Base-by-base conservation (phyloP, 73 alveolate species). In the Paramecium tetraurelia region DNA sequence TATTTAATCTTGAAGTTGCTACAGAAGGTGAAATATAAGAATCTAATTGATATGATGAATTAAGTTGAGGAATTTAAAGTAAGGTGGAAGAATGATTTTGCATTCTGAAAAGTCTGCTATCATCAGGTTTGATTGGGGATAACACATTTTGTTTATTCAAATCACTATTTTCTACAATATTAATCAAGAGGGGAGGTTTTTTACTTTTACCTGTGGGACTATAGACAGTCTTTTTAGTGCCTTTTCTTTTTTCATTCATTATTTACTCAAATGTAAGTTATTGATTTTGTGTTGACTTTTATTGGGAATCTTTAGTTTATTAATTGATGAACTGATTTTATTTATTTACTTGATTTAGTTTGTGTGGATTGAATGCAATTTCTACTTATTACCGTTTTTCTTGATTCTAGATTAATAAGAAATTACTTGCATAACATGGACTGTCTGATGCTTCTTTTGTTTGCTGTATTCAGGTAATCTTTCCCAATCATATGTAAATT, bases 401-500 rank as follows among this genome's bases (percentile, higher is more conserved):
- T 63, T 63, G 24, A 63, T 27, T 63, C 84, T 63, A 63, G 84
- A 63, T 63, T 33, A 63, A 63, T 63, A 31, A 27, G 21, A 40
- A 72, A 35, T 33, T 36, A 40, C 59, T 33, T 72, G 72, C 90
- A 44, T 80, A 9, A 80, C 53, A 80, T 80, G 90, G 7, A 80
- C 18, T 44, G 90, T 80, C 76, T 40, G 21, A 80, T 80, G 70
- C 16, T 80, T 80, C 24, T 80, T 80, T 48, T 72, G n/a, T 36
- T 46, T 46, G 6, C 33, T 31, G 16, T 80, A 48, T 43, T 80
- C 90, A 9, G 70, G 90, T 24, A 80, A 10, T 20, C 70, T 21
- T 80, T 80, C 90, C 90, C 90, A 80, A 80, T 80, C 90, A 80
- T 43, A 80, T 72, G 18, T 12, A 72, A 36, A 72, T 72, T 0